These are phyloP conservation scores for Starmerella khaoyaiensis DNA, from an alignment of 805 yeast species.

Conservation along the genomic window DNA sequence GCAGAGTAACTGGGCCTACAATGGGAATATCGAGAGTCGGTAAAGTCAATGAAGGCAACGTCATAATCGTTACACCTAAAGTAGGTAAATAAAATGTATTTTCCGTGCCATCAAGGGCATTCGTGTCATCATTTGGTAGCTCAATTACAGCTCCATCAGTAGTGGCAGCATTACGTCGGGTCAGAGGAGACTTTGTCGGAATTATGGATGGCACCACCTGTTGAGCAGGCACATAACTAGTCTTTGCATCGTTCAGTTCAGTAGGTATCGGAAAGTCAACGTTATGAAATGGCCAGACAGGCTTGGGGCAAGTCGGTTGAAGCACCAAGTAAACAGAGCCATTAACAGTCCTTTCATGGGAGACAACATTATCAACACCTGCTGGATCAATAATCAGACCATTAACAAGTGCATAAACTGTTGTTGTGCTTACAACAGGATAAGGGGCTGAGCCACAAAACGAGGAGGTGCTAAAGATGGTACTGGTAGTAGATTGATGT, in stretches of 20 bases:
- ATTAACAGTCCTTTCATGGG: not conserved
- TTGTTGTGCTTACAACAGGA: too few species aligned
- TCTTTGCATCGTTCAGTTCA: too few species aligned
- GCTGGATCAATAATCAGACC: not conserved
- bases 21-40: conserved; percentile 1
- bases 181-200: too few species aligned
- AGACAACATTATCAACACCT: not conserved
- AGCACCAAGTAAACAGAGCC: not conserved
- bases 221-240: not conserved
- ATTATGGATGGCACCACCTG: not conserved
- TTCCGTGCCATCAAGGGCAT: too few species aligned
- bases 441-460: not conserved
- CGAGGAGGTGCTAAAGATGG: not conserved
- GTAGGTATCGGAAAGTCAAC: not conserved
- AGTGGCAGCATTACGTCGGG: too few species aligned
- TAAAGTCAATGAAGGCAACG: not conserved
- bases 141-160: too few species aligned
- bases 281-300: conserved; percentile 12
- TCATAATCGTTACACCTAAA: too few species aligned
- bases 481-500: not conserved
- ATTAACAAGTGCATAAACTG: too few species aligned
- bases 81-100: too few species aligned
- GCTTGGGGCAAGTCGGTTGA: not conserved
- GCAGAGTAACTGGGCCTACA: too few species aligned
- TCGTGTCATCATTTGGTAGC: too few species aligned